Percentiles rank a stretch among this genome's conserved stretches.
These are phyloP conservation scores for Lojkania enalia DNA, from an alignment of 2,329 filamentous ascomycete genomes.

Conservation along the genomic window DNA sequence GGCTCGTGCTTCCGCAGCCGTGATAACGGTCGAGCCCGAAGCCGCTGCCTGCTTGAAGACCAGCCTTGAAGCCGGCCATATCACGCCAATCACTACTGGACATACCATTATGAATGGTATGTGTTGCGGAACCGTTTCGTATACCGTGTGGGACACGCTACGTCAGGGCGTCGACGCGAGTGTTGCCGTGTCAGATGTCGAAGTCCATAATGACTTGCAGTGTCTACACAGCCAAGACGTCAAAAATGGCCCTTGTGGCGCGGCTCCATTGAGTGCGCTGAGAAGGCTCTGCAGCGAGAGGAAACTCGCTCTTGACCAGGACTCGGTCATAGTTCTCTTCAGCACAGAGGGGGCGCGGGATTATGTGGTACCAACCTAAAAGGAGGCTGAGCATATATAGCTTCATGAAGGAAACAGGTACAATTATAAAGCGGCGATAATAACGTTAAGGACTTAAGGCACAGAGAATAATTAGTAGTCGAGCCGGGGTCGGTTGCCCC, in stretches of 20 bases:
- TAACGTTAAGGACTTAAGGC: no score
- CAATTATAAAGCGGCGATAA: no score
- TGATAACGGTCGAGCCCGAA: slow-evolving; percentile 73
- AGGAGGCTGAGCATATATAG: background rate
- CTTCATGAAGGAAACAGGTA: no score
- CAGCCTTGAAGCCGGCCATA: slow-evolving; percentile 55
- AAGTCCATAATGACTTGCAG: slow-evolving; percentile 62
- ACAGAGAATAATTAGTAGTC: no score
- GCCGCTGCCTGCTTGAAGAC: slow-evolving; percentile 61
- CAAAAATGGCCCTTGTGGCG: slow-evolving; percentile 65
- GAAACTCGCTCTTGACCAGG: slow-evolving; percentile 42
- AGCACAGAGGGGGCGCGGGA: slow-evolving; percentile 65
- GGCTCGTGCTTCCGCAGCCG: slow-evolving; percentile 33
- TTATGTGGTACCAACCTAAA: background rate
- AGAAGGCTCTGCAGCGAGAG: slow-evolving; percentile 49
- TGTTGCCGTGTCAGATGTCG: slow-evolving; percentile 63
- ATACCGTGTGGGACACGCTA: slow-evolving; percentile 66
- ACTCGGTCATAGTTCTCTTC: slow-evolving; percentile 66
- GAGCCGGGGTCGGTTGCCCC: no score
- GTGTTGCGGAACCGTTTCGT: slow-evolving; percentile 71
- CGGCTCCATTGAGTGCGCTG: slow-evolving; percentile 61
- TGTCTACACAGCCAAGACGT: slow-evolving; percentile 56
- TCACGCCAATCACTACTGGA: slow-evolving; percentile 57
- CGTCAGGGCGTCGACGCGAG: slow-evolving; percentile 62
- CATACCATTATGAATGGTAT: slow-evolving; percentile 75